A percentile compares a stretch with the other conserved stretches of the same genome.
phyloP scores from a whole-genome alignment of 805 yeast species.

The Starmerella sp. region DNA sequence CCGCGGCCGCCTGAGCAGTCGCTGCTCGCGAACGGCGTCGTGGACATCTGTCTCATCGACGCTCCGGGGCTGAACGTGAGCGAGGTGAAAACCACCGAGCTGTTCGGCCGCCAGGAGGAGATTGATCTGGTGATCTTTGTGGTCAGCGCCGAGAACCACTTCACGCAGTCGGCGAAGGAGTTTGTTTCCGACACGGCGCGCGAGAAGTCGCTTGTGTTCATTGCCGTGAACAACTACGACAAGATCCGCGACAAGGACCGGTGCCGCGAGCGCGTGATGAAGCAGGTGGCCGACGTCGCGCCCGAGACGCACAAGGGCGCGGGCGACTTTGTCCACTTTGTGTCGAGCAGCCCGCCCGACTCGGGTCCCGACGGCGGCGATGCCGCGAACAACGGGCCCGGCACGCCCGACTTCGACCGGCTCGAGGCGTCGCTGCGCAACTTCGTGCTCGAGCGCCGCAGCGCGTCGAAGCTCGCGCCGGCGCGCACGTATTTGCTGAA shows the following conservation, averaged over 20 bases:
- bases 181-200: conserved; percentile 82
- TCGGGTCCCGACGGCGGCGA: conserved; percentile 24
- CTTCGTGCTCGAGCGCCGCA: conserved; percentile 79
- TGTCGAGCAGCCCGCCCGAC: conserved; percentile 26
- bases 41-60: conserved; percentile 85
- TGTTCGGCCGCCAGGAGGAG: conserved; percentile 92
- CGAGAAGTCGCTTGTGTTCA: conserved; percentile 83
- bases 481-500: conserved; percentile 79
- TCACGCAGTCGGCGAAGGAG: conserved; percentile 87
- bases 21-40: conserved; percentile 74
- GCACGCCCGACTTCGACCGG: conserved; percentile 48
- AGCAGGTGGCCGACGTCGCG: conserved; percentile 72
- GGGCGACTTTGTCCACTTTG: conserved; percentile 86
- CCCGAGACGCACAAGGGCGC: conserved; percentile 88
- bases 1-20: conserved; percentile 54
- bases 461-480: conserved; percentile 79
- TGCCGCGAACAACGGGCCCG: conserved; percentile 20
- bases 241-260: conserved; percentile 68
- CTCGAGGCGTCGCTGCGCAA: conserved; percentile 75
- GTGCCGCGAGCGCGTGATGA: conserved; percentile 65
- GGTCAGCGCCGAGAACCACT: conserved; percentile 90
- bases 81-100: conserved; percentile 86
- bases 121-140: conserved; percentile 94
- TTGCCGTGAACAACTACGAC: conserved; percentile 89
- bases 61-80: conserved; percentile 96